A percentile compares a stretch with the other conserved stretches of the same genome.
These are phyloP conservation scores for Sphagnum magellanicum DNA, from an alignment of 228 moss, liverwort and hornwort genomes.

Conservation along the genomic window DNA sequence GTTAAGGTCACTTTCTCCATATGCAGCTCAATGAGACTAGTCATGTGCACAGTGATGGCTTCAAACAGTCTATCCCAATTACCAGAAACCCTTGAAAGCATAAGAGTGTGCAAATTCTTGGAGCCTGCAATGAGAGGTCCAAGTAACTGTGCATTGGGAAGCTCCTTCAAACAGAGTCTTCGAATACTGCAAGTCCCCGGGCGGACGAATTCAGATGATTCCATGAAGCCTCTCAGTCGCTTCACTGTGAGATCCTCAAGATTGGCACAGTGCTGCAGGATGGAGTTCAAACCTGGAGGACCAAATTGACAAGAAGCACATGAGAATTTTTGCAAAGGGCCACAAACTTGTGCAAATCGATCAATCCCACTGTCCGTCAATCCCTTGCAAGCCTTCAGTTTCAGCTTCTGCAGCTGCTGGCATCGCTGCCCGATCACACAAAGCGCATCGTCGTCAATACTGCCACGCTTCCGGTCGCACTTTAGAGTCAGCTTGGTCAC, in stretches of 20 bases:
- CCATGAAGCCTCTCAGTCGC: conserved; percentile 62
- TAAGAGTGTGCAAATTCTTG: conserved; percentile 76
- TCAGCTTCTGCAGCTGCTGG: conserved; percentile 84
- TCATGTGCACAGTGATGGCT: conserved; percentile 88
- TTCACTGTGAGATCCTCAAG: conserved; percentile 94
- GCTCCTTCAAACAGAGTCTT: conserved; percentile 81
- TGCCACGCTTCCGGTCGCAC: conserved; percentile 65
- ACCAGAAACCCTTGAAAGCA: conserved; percentile 73
- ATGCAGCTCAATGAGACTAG: conserved; percentile 89
- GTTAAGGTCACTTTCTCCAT: conserved; percentile 74
- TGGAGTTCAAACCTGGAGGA: conserved; percentile 78
- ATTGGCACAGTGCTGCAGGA: conserved; percentile 71
- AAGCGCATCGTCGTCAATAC: conserved; percentile 81
- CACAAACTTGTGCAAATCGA: conserved; percentile 66
- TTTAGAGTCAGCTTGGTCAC: conserved; percentile 84
- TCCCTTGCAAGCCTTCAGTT: conserved; percentile 89
- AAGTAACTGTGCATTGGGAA: conserved; percentile 81
- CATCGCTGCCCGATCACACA: conserved; percentile 64
- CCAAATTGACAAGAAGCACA: conserved; percentile 93
- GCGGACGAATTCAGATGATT: conserved; percentile 52
- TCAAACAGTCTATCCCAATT: conserved; percentile 93
- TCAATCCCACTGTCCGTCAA: conserved; percentile 81
- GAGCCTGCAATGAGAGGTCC: conserved; percentile 92
- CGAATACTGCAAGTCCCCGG: conserved; percentile 75
- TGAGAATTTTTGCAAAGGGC: conserved; percentile 74